Conservation (phyloP, 106 monocot genomes). For the Phalaenopsis equestris region DNA sequence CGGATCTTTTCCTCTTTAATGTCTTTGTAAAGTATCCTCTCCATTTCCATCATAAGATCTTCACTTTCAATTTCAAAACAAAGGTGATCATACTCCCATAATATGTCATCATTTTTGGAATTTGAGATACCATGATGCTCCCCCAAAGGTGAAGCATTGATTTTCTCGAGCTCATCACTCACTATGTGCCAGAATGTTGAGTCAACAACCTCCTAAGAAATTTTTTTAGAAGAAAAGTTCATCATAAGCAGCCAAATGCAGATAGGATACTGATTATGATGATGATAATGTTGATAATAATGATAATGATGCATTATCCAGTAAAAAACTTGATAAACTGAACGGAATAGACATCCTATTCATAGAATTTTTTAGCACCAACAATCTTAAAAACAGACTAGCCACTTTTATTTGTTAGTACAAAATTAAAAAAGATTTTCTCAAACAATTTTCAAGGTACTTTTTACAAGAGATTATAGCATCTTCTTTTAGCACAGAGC, state of each 20-base stretch:
- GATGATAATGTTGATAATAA: background rate
- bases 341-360: background rate
- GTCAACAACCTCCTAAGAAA: slow-evolving; percentile 35
- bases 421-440: background rate
- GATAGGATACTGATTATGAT: background rate
- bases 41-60: slow-evolving; percentile 91
- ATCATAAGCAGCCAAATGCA: background rate
- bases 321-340: background rate
- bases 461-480: background rate
- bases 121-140: slow-evolving; percentile 10
- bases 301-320: background rate
- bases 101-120: slow-evolving; percentile 29
- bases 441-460: background rate
- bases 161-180: slow-evolving; percentile 68
- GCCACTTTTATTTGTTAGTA: background rate
- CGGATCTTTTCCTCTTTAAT: slow-evolving; percentile 70
- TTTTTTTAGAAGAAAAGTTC: background rate
- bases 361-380: background rate
- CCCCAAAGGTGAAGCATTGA: slow-evolving; percentile 34
- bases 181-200: slow-evolving; percentile 64
- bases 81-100: slow-evolving; percentile 76
- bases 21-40: slow-evolving; percentile 79
- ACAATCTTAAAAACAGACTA: background rate
- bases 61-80: slow-evolving; percentile 45
- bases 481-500: background rate